Evolutionary conservation across 1,284 basidiomycete species (phyloP).

Genomic region (Leccinum huronense): DNA sequence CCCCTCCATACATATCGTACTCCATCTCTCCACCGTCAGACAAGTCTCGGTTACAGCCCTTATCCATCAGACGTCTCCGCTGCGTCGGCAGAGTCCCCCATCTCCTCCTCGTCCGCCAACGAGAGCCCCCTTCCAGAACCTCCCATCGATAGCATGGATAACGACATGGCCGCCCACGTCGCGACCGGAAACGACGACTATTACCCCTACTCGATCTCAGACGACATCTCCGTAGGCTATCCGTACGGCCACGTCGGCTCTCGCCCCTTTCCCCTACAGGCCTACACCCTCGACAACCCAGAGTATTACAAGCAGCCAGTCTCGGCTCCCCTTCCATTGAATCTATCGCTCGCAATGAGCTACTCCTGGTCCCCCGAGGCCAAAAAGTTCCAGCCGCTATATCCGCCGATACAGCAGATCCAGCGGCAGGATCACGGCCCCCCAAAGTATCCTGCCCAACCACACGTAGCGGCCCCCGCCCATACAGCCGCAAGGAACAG

Average conservation of each 20-base stretch:
- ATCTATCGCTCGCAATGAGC: slow-evolving; percentile 35
- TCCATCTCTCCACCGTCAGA: slow-evolving; percentile 24
- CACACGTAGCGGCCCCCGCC: slow-evolving; percentile 13
- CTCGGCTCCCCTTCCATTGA: slow-evolving; percentile 33
- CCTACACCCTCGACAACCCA: slow-evolving; percentile 24
- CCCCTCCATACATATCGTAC: slow-evolving; percentile 23
- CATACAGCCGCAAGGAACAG: slow-evolving; percentile 18
- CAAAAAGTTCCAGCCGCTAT: slow-evolving; percentile 40
- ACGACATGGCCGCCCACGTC: slow-evolving; percentile 29
- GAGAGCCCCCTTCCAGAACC: slow-evolving; percentile 37
- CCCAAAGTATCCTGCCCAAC: slow-evolving; percentile 21
- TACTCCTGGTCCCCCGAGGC: slow-evolving; percentile 35
- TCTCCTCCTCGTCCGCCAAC: slow-evolving; percentile 36
- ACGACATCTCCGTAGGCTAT: slow-evolving; percentile 29
- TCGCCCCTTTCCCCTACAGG: slow-evolving; percentile 26
- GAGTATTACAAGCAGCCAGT: slow-evolving; percentile 37
- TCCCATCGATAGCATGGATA: slow-evolving; percentile 34
- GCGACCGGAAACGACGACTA: slow-evolving; percentile 31
- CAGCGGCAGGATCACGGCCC: slow-evolving; percentile 30
- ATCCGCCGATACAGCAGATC: slow-evolving; percentile 35
- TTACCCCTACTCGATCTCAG: slow-evolving; percentile 29
- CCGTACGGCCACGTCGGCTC: slow-evolving; percentile 27
- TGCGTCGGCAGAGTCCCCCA: slow-evolving; percentile 34
- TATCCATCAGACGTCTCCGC: slow-evolving; percentile 34
- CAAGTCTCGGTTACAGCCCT: slow-evolving; percentile 29